Evolutionary conservation across 2,329 filamentous ascomycete genomes (phyloP), one percentile per base, ranked within the genome.

Genomic region (Trichoderma guizhouense): DNA sequence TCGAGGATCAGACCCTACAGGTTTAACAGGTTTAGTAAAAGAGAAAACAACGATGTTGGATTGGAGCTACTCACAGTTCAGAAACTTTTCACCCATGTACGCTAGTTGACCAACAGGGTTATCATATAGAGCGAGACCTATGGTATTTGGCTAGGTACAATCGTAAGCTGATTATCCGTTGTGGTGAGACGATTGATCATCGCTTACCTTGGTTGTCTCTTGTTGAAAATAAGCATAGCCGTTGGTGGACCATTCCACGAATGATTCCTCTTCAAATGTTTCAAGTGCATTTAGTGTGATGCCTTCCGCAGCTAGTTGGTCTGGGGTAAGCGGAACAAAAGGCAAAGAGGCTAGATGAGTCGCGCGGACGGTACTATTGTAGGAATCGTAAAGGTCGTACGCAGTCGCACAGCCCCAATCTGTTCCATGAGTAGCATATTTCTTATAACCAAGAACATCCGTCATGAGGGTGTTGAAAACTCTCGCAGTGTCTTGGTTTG

Each of bases 81-180:
- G 73, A 60, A 75, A 73, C 66, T 85, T 84, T 72, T 85, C 82
- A 1, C 82, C 83, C 0, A 85, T 77, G 74, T 81, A 85, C 63
- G 82, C 80, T 76, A 84, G 78, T 55, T 83, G 80, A 0, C 83
- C 84, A 3, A 85, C 75, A 0, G 83, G 84, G 64, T 81, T 83
- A 71, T 84, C 83, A 30, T 82, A 78, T 64, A 83, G 77, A 21
- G 80, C 81, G 39, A 82, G 78, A 2, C 82, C 82, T 24, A 85
- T 81, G 0, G 82, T 85, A 53, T 83, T 82, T 21, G 83, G 83
- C 77, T 76, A 11, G 11, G 4, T 12, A 15, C 7, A 34, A 24
- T 0, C 51, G 28, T 65, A 21, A 65, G 26, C 7, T 32, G 3
- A 18, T 18, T 43, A n/a, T 24, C 18, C 7, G 3, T 15, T 14